These are phyloP conservation scores for Leishmania aethiopica DNA, from an alignment of 208 protist species.

Conservation along the genomic window DNA sequence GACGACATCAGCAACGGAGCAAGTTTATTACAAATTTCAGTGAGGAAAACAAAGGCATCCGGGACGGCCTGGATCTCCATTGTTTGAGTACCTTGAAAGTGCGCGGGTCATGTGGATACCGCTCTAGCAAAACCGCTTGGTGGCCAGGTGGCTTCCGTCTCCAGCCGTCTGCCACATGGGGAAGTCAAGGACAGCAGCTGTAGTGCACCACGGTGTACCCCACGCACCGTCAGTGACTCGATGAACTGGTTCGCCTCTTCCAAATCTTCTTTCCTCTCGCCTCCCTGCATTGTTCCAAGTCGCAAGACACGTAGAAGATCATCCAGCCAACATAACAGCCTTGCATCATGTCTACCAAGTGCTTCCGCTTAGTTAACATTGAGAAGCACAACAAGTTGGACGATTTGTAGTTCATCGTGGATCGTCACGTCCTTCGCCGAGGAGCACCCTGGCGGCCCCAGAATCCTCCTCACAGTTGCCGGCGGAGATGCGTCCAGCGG, in stretches of 20 bases:
- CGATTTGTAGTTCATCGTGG: slow-evolving; percentile 78
- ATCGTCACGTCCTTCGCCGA: slow-evolving; percentile 83
- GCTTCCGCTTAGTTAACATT: slow-evolving; percentile 58
- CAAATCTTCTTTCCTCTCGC: not conserved
- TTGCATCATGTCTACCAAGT: slow-evolving; percentile 29
- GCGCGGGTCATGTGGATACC: not conserved
- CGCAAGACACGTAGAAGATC: not conserved
- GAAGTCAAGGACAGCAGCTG: slow-evolving; percentile 6
- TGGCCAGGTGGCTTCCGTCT: not conserved
- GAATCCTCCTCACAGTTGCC: slow-evolving; percentile 71
- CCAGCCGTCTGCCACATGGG: not conserved
- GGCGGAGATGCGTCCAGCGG: slow-evolving; percentile 78
- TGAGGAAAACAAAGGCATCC: not conserved
- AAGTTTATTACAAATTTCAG: not conserved
- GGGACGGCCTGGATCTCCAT: not conserved
- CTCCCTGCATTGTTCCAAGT: not conserved
- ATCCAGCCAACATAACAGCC: not conserved
- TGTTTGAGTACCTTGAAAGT: too few relatives aligned
- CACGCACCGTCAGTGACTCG: not conserved
- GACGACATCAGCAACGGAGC: not conserved
- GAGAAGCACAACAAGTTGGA: slow-evolving; percentile 58
- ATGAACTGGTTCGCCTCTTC: not conserved
- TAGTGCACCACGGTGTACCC: not conserved
- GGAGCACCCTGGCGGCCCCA: slow-evolving; percentile 80
- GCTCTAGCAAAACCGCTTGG: too few relatives aligned